Evolutionary conservation across 257 asterid genomes (phyloP).

Genomic region (Solanum commersonii): DNA sequence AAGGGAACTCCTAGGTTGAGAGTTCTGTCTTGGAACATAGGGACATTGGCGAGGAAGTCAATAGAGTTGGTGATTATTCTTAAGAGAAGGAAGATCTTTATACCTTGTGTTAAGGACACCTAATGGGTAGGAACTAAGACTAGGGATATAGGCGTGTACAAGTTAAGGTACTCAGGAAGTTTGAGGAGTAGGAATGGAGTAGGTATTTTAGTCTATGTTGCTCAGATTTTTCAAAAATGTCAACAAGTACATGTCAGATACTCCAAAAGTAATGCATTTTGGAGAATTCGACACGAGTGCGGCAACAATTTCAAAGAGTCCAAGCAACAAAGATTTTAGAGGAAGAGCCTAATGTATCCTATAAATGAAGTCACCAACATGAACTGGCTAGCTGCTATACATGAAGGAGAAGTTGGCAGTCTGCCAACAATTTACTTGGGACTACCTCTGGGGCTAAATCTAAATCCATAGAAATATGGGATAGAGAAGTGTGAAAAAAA

Average conservation of each 20-base stretch:
- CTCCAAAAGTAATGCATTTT: not conserved
- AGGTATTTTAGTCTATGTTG: not conserved
- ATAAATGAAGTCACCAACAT: not conserved
- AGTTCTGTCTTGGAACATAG: not conserved
- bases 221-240: not conserved
- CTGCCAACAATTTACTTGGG: too few species aligned
- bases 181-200: not conserved
- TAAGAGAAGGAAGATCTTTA: not conserved
- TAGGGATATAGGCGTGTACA: not conserved
- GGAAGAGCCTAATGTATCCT: not conserved
- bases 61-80: not conserved
- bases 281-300: not conserved
- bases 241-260: not conserved
- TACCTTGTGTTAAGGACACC: not conserved
- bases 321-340: not conserved
- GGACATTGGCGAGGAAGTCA: not conserved
- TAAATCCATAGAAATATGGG: too few species aligned
- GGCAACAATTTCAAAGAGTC: not conserved
- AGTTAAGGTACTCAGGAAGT: not conserved
- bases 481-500: too few species aligned
- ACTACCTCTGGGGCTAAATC: too few species aligned
- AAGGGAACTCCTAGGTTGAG: not conserved
- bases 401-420: too few species aligned
- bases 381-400: too few species aligned
- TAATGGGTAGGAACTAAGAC: not conserved